Conservation (phyloP, 2,329 filamentous ascomycete genomes). For the Fusarium sp. region DNA sequence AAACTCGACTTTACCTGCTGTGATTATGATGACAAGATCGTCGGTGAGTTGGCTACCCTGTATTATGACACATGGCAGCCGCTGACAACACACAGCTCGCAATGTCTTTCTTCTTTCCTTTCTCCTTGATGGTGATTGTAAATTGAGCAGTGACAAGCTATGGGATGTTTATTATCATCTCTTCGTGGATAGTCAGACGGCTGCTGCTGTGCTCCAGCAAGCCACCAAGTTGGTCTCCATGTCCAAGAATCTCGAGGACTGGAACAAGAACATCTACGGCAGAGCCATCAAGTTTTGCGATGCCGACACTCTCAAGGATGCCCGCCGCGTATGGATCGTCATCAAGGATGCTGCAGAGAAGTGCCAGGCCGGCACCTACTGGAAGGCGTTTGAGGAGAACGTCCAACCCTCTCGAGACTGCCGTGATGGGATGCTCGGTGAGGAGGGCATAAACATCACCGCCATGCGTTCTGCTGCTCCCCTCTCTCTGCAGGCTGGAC, state of each 20-base stretch:
- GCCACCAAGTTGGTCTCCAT: conserved; percentile 55
- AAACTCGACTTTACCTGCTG: conserved; percentile 68
- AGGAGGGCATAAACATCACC: conserved; percentile 41
- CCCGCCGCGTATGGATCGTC: conserved; percentile 53
- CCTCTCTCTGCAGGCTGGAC: conserved; percentile 43
- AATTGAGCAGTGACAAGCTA: conserved; percentile 45
- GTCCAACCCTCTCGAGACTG: conserved; percentile 33
- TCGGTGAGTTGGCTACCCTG: conserved; percentile 54
- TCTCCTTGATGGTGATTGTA: conserved; percentile 56
- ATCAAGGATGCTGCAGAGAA: conserved; percentile 37
- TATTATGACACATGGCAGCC: not conserved
- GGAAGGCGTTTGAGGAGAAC: conserved; percentile 27
- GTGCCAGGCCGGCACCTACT: conserved; percentile 14
- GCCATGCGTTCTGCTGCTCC: conserved; percentile 55
- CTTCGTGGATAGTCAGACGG: conserved; percentile 54
- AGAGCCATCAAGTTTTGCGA: conserved; percentile 62
- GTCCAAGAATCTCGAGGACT: conserved; percentile 54
- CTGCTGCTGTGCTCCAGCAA: conserved; percentile 55
- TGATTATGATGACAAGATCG: conserved; percentile 61
- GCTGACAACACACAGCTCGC: conserved; percentile 56
- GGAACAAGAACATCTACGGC: conserved; percentile 60
- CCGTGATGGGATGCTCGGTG: conserved; percentile 21
- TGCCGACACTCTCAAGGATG: conserved; percentile 55
- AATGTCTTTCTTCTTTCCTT: conserved; percentile 66
- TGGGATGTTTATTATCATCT: conserved; percentile 70